A percentile compares a stretch with the other conserved stretches of the same genome.
phyloP scores from a whole-genome alignment of 1,139 yeast species.

The Blastobotrys proliferans region DNA sequence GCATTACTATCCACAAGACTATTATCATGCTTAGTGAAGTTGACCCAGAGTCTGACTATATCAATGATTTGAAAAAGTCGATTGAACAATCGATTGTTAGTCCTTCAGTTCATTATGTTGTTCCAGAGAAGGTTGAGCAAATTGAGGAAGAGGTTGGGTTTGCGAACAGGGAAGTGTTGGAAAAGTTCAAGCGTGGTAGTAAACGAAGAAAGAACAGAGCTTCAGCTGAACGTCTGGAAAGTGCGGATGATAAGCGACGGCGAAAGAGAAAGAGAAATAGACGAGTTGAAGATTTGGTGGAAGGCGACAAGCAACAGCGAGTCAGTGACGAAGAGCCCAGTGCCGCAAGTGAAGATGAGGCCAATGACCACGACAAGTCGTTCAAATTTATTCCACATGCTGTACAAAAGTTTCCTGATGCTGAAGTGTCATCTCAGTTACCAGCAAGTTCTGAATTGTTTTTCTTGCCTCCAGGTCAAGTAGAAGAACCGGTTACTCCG shows the following conservation, averaged over 20 bases:
- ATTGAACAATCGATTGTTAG: neutral
- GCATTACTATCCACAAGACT: constrained; percentile 19
- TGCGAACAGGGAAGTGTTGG: constrained; percentile 2
- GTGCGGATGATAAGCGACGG: constrained; percentile 9
- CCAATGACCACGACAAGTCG: no score
- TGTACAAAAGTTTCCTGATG: no score
- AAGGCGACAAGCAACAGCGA: neutral
- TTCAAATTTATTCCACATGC: no score
- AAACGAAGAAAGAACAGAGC: constrained; percentile 1
- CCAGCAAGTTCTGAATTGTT: no score
- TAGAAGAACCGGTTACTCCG: no score
- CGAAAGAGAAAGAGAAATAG: neutral
- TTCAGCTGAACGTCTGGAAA: constrained; percentile 4
- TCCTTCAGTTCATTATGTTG: neutral
- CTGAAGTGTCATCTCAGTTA: no score
- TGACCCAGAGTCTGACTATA: constrained; percentile 21
- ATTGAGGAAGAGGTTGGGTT: constrained; percentile 6
- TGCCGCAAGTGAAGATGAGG: neutral
- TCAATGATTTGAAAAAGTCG: constrained; percentile 22
- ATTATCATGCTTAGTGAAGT: constrained; percentile 22
- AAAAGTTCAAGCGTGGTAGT: constrained; percentile 8
- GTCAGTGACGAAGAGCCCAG: neutral
- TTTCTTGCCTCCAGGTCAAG: neutral
- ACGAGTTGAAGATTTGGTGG: neutral
- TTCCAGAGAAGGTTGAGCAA: constrained; percentile 4